Evolutionary conservation across 2,329 filamentous ascomycete genomes (phyloP), one percentile per base, ranked within the genome.

Genomic region (Mycosphaerella arachidis): DNA sequence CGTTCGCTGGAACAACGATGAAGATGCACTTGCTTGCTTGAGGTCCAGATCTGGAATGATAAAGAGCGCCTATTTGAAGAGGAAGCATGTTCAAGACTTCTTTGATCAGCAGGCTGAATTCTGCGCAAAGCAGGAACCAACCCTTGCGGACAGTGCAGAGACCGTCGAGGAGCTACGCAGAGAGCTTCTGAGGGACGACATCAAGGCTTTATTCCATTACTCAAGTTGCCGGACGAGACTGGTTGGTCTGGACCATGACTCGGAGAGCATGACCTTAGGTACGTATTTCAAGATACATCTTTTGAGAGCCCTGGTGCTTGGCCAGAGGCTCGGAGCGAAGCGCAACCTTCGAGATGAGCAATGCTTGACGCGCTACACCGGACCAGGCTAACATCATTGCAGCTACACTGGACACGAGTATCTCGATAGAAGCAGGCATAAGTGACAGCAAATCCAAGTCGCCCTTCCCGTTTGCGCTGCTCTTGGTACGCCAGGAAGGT

Each of bases 401-500:
- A 43, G 40, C 13, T 43, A 77, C 75, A 3, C 69, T 84, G 37
- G 82, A 84, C 61, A 76, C 73, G 30, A 71, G 77, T 24, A 74
- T 83, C 16, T 72, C 67, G 20, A 77, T 81, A 67, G 75, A 68
- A 6, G 64, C 70, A 4, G 56, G 18, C 31, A 55, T 53, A 18
- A 35, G 29, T n/a, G 50, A 53, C 37, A 55, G 46, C 46, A 56
- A 51, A 10, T 48, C 58, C 18, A 66, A 68, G 27, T 50, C 63
- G 7, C 24, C 66, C 6, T 84, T 84, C 63, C 81, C 81, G 5
- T 78, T 82, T 67, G 79, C 80, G 30, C 74, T 84, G 16, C 72
- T 84, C 1, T 75, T 79, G 50, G 72, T 84, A 31, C 76, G 81
- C 30, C 76, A 77, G 55, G 80, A 83, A 68, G 80, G 80, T 4